Base-by-base conservation (phyloP, 2,329 filamentous ascomycete species). In the Scedosporium minutisporum region DNA sequence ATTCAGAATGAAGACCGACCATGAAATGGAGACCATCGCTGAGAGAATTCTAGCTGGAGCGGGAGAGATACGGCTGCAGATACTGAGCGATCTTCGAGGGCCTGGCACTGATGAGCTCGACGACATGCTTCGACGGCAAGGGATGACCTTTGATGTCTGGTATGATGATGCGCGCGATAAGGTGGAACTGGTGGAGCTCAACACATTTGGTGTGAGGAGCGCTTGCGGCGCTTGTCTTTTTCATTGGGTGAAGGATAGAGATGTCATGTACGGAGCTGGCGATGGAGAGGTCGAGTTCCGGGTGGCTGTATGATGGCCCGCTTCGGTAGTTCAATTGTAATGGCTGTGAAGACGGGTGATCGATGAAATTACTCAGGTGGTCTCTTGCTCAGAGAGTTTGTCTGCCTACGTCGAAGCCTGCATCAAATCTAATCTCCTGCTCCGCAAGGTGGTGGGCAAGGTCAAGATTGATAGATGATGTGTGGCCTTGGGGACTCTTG, bases 191-290 rank as follows among this genome's bases (percentile, higher is more conserved):
- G 71, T 80, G 14, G 76, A 81, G 66, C 67, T 80, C 42, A 80
- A 80, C 62, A 72, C 71, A 1, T 80, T 80, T 66, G 78, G 78
- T 0, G 73, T 71, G 1, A 70, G 74, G 65, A 77, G 75, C 23
- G 73, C 72, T 3, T 79, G 77, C 68, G 77, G 78, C 6, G 75
- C 74, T 27, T 80, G 76, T 65, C 66, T 80, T 27, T 81, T 78
- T 64, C 73, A 80, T 14, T 80, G 77, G 77, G 66, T 77, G 0
- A 69, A 65, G 7, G 75, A 80, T 66, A 68, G 68, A 3, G 66
- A 68, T 4, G 59, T 72, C 5, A 63, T 80, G 46, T 77, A 78
- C 64, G 73, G 75, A 2, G 61, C 71, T 29, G 61, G 66, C 7
- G 65, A 67, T 4, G 46, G 46, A 18, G 65, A 67, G 62, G 63